Base-by-base conservation (phyloP, 2,329 filamentous ascomycete species). In the Dichotomopilus funicola region DNA sequence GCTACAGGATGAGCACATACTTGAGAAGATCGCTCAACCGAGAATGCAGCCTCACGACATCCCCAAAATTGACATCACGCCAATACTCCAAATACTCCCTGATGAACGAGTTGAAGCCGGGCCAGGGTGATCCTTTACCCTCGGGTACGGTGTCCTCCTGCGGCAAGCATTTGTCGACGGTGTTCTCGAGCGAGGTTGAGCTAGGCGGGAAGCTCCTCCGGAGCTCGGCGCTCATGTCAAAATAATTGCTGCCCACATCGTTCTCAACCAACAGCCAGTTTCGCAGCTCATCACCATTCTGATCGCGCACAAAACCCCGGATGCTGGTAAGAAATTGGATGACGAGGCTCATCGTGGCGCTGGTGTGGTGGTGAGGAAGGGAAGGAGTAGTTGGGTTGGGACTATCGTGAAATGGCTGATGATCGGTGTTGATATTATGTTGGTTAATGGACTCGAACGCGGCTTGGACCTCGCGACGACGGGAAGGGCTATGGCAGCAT, bases 21-120 rank as follows among this genome's bases (percentile, higher is more conserved):
- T 88, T 88, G 49, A 91, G 79, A 34, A 96, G 73, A 0, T 80
- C 81, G 60, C 83, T 89, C 53, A 96, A 78, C 64, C 87, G 71
- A 55, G 88, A 80, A 66, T 95, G 90, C 4, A 91, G 87, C 54
- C 82, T 79, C 34, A 92, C 72, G 42, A 94, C 73, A 65, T 95
- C 86, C 10, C 85, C 81, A 49, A 88, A 84, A 64, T 95, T 79
- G 36, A 92, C 85, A 65, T 95, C 89, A 54, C 91, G 78, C 75
- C 92, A 82, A 64, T 91, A 95, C 45, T 80, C 75, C 61, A 96
- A 77, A 66, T 95, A 96, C 49, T 89, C 83, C 64, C 83, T 87
- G 69, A 95, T 82, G 66, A 96, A 95, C 2, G 83, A 79, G 49
- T 87, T 76, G 67, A 96, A 90, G 1, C 87, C 82, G 0, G 83